Evolutionary conservation across 352 stramenopile species (phyloP).

Genomic region (Globisporangium irregulare): DNA sequence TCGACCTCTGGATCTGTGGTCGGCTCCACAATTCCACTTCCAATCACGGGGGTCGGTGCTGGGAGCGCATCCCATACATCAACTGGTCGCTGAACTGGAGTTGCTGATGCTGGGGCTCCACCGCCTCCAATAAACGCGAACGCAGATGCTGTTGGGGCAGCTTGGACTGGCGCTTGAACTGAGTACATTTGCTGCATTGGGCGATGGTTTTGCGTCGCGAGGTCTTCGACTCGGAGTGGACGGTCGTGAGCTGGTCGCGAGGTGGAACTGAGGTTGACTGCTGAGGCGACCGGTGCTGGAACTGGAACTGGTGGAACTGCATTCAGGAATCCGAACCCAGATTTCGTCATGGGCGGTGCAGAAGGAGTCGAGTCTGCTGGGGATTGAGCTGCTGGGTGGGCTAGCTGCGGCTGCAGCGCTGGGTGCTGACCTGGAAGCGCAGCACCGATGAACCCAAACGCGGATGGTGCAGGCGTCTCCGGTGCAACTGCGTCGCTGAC

Average conservation of each 20-base stretch:
- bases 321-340: slow-evolving; percentile 41
- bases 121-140: slow-evolving; percentile 47
- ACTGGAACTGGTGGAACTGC: slow-evolving; percentile 5
- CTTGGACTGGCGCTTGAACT: background rate
- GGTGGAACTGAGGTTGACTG: slow-evolving; percentile 13
- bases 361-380: slow-evolving; percentile 7
- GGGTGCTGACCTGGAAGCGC: slow-evolving; percentile 4
- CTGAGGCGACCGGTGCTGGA: slow-evolving; percentile 5
- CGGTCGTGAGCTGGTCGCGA: slow-evolving; percentile 15
- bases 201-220: slow-evolving; percentile 11
- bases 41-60: slow-evolving; percentile 33
- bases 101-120: slow-evolving; percentile 15
- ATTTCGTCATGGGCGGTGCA: slow-evolving; percentile 29
- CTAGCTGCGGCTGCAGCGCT: slow-evolving; percentile 1
- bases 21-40: background rate
- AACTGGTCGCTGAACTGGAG: slow-evolving; percentile 23
- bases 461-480: slow-evolving; percentile 19
- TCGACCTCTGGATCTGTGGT: background rate
- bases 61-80: slow-evolving; percentile 64
- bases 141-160: slow-evolving; percentile 25
- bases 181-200: slow-evolving; percentile 8
- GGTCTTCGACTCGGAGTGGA: slow-evolving; percentile 17
- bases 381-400: background rate
- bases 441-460: slow-evolving; percentile 36
- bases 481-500: background rate